phyloP scores from a whole-genome alignment of 352 stramenopile genomes.

The Blastocystis sp. region DNA sequence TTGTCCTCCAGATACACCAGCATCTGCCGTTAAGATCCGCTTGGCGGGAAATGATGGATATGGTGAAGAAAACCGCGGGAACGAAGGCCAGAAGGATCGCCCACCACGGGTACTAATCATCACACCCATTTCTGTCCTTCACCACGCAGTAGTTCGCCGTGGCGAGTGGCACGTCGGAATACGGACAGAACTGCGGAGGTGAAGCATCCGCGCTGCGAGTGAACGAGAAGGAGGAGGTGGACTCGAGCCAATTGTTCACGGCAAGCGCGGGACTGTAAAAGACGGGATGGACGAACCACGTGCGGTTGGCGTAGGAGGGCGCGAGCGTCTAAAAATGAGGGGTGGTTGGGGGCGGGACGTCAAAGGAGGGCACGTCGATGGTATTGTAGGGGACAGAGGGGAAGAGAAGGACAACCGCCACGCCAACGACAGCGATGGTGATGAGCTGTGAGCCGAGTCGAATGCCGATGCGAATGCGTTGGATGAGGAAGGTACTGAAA shows the following conservation, averaged over 20 bases:
- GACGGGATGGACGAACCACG: constrained; percentile 42
- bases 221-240: background rate
- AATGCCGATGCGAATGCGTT: constrained; percentile 36
- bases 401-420: background rate
- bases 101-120: constrained; percentile 29
- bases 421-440: constrained; percentile 11
- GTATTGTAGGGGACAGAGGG: constrained; percentile 1
- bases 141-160: background rate
- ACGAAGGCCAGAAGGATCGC: constrained; percentile 13
- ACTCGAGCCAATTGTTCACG: constrained; percentile 40
- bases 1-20: constrained; percentile 52
- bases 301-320: constrained; percentile 2
- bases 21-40: constrained; percentile 8
- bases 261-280: constrained; percentile 16
- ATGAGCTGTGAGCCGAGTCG: constrained; percentile 54
- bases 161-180: constrained; percentile 5
- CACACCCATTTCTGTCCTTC: background rate
- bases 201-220: background rate
- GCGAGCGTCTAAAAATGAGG: background rate
- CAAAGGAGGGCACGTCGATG: constrained; percentile 5
- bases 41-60: background rate
- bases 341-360: background rate
- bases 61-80: constrained; percentile 55
- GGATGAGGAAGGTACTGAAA: constrained; percentile 36
- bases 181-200: constrained; percentile 15